These are phyloP conservation scores for Syzygium syzygioides DNA, from an alignment of 441 rosid species.

Conservation along the genomic window DNA sequence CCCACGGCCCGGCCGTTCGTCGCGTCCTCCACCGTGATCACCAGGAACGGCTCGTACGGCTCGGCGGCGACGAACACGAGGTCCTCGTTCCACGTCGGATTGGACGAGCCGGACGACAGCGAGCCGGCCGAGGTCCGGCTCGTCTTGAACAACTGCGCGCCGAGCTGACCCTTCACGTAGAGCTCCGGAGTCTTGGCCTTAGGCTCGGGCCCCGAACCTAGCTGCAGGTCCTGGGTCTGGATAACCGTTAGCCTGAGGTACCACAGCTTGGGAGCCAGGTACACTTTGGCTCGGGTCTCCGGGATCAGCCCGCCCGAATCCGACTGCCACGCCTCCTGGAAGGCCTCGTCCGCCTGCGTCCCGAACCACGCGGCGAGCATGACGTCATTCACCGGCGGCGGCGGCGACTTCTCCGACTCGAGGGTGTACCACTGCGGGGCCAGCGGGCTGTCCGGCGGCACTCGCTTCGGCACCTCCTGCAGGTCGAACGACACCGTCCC, in stretches of 20 bases:
- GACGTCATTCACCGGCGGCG: constrained; percentile 43
- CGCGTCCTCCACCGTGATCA: constrained; percentile 45
- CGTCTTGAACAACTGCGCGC: constrained; percentile 55
- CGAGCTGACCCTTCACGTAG: constrained; percentile 58
- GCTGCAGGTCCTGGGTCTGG: constrained; percentile 74
- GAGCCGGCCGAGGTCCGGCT: constrained; percentile 39
- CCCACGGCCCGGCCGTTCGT: constrained; percentile 42
- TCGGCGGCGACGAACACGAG: constrained; percentile 61
- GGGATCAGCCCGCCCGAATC: constrained; percentile 69
- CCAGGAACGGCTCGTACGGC: constrained; percentile 63
- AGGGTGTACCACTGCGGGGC: constrained; percentile 77
- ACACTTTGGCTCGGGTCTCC: constrained; percentile 66
- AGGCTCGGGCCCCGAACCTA: constrained; percentile 42
- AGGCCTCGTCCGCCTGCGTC: constrained; percentile 68
- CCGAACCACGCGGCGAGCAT: constrained; percentile 67
- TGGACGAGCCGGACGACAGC: constrained; percentile 28
- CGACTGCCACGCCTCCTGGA: constrained; percentile 75
- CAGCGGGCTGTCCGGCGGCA: constrained; percentile 69
- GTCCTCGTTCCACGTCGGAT: constrained; percentile 70
- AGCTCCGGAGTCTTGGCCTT: constrained; percentile 45
- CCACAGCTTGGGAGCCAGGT: constrained; percentile 70
- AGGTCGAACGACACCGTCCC: constrained; percentile 68
- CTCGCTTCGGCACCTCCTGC: constrained; percentile 61
- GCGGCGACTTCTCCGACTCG: constrained; percentile 45
- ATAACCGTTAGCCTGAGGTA: constrained; percentile 70